Evolutionary conservation across 805 yeast genomes (phyloP).

Genomic region (Saccharomycopsis schoenii): DNA sequence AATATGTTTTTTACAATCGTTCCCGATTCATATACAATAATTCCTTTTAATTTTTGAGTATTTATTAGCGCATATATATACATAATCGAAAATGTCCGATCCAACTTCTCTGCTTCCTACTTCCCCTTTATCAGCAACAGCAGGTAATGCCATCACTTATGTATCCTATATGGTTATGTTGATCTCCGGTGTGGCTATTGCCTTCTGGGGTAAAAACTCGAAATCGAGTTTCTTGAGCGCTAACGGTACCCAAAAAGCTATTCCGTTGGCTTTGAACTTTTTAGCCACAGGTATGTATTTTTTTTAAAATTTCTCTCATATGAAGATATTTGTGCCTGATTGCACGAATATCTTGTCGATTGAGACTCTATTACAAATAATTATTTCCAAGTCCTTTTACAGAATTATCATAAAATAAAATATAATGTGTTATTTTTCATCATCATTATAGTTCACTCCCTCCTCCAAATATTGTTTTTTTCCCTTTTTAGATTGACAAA

Average conservation of each 20-base stretch:
- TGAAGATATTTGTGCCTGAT: background rate
- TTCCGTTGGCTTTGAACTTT: constrained; percentile 80
- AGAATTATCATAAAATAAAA: background rate
- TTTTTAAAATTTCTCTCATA: background rate
- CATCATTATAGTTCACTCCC: no score
- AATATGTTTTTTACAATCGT: no score
- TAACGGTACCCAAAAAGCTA: constrained; percentile 68
- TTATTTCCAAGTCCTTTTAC: background rate
- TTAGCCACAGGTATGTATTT: constrained; percentile 75
- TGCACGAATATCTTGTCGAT: background rate
- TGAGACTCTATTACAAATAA: constrained; percentile 1
- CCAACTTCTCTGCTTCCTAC: background rate
- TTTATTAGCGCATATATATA: no score
- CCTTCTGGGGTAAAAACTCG: constrained; percentile 44
- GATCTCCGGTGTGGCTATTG: constrained; percentile 45
- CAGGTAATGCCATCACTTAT: constrained; percentile 57
- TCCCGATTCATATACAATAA: no score
- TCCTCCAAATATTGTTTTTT: no score
- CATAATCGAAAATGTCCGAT: background rate
- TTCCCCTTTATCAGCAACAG: constrained; percentile 32
- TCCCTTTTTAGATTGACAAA: no score
- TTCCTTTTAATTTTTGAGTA: no score
- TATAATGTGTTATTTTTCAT: no score
- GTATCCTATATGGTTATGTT: constrained; percentile 47
- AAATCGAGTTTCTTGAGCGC: constrained; percentile 57